Base-by-base conservation (phyloP, 306 rosid genomes). In the Clitoria ternatea region DNA sequence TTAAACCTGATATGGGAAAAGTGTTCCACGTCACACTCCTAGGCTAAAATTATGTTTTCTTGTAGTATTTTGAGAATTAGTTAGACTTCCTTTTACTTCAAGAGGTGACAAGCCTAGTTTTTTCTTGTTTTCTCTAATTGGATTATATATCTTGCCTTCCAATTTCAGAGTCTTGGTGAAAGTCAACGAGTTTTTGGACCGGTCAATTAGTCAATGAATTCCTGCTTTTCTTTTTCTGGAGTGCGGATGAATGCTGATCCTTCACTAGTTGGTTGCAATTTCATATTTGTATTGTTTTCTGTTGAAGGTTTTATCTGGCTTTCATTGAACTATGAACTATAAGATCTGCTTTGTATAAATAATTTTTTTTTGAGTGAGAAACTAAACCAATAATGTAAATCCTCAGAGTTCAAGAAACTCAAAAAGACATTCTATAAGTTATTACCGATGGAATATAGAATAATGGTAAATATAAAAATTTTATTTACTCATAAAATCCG, bases 331-430 rank as follows among this genome's bases (percentile, higher is more conserved):
- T 72, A 65, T 40, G 39, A 56, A 72, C 61, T 42, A 71, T 74
- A 61, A 82, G 84, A 82, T 84, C 92, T 87, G 77, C 33, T 69
- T 56, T 43, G 70, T 80, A 79, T 47, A 13, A 11, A 40, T 49
- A 62, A 61, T 45, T 52, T 36, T 49, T 57, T 87, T 35, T 35
- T 26, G 33, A 40, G 5, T 3, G 61, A 72, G 62, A 35, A 55
- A 45, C 17, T 7, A 17, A 7, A 48, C 19, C 2, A 24, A 47
- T 2, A 37, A 43, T 64, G 17, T 30, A 63, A 69, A 45, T 47
- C 29, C 14, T 52, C 13, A 22, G 30, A 50, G 12, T 14, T 6
- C 6, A 48, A 24, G 60, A 52, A 14, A 87, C 96, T 89, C 75
- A 90, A 49, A 13, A 44, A 48, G 56, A 2, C 53, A 42, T 55